A percentile compares a stretch with the other conserved stretches of the same genome.
phyloP scores from a whole-genome alignment of 805 yeast genomes.

The Wickerhamomyces xylosicus region DNA sequence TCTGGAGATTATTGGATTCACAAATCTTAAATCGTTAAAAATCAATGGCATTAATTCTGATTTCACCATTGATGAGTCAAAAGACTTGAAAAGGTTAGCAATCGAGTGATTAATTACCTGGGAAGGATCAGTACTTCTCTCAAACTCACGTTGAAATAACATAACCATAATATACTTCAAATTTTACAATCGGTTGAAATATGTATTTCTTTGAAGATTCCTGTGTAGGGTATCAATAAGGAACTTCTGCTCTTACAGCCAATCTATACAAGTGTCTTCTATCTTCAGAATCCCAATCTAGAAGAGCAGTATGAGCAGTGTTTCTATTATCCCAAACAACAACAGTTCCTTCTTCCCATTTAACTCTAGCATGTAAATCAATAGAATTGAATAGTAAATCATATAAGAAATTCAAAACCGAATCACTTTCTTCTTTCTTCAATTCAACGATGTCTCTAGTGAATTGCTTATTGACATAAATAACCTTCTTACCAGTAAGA shows the following conservation, averaged over 20 bases:
- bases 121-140: no score
- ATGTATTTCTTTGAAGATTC: no score
- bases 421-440: conserved; percentile 53
- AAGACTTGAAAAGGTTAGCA: no score
- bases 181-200: no score
- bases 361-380: conserved; percentile 51
- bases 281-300: conserved; percentile 50
- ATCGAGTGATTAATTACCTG: no score
- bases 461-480: conserved; percentile 44
- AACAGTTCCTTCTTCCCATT: conserved; percentile 52
- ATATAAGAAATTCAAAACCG: conserved; percentile 41
- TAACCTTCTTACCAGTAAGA: conserved; percentile 44
- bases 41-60: no score
- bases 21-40: no score
- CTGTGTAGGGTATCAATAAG: no score
- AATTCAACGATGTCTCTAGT: conserved; percentile 53
- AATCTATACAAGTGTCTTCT: conserved; percentile 57
- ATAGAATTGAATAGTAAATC: conserved; percentile 33
- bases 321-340: conserved; percentile 66
- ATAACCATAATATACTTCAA: no score
- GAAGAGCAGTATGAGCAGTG: conserved; percentile 49
- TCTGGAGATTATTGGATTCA: no score
- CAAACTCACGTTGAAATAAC: no score
- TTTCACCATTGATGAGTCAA: no score
- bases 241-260: conserved; percentile 56